Evolutionary conservation across 2,329 filamentous ascomycete species (phyloP).

Genomic region (Paecilomyces niveus): DNA sequence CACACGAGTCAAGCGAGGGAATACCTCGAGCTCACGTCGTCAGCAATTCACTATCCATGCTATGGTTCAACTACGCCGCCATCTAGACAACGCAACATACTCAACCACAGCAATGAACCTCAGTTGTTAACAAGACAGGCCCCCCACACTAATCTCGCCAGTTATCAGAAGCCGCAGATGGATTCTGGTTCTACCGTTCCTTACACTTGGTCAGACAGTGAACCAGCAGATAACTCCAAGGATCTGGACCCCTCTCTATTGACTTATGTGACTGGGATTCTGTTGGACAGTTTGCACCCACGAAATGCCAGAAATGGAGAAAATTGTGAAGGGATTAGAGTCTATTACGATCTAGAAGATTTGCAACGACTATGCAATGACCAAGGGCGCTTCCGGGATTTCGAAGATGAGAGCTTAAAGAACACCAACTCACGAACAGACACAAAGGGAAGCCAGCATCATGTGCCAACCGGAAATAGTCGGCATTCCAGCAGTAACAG

Average conservation of each 20-base stretch:
- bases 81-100: neutral
- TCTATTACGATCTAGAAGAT: conserved; percentile 3
- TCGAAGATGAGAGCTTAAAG: neutral
- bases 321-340: neutral
- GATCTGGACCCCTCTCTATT: neutral
- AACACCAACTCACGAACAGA: neutral
- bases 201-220: neutral
- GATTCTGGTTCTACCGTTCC: neutral
- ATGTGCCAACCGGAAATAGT: neutral
- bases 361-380: conserved; percentile 1
- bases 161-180: neutral
- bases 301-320: neutral
- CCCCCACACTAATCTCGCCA: neutral
- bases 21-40: neutral
- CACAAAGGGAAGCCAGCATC: neutral
- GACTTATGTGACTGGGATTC: neutral
- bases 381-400: neutral
- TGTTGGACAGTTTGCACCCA: neutral
- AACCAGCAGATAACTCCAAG: neutral
- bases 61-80: neutral
- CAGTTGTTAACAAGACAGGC: neutral
- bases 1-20: neutral
- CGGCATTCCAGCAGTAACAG: neutral
- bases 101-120: neutral
- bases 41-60: neutral